Percentiles rank a stretch among this genome's conserved stretches.
Conservation (phyloP, 495 filamentous ascomycete species). For the Aspergillus baeticus region DNA sequence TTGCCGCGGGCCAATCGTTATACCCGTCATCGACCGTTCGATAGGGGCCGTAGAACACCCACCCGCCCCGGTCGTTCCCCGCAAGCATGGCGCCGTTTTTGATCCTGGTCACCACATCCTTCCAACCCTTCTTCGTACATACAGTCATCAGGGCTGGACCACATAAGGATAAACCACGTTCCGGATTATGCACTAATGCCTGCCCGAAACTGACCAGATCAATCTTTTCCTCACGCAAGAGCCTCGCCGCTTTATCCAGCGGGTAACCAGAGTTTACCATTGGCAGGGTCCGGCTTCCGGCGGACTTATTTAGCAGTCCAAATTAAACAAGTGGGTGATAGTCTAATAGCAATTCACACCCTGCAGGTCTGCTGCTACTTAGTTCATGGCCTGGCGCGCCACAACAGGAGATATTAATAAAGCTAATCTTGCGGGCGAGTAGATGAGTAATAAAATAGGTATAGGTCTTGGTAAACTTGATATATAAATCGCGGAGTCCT, state of each 20-base stretch:
- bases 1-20: slow-evolving; percentile 24
- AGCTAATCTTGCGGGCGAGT: too few species aligned
- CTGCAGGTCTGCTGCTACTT: slow-evolving; percentile 4
- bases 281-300: slow-evolving; percentile 41
- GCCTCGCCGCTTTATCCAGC: slow-evolving; percentile 42
- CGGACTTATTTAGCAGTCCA: slow-evolving; percentile 39
- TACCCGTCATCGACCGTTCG: slow-evolving; percentile 13
- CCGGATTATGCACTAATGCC: slow-evolving; percentile 25
- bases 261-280: slow-evolving; percentile 52
- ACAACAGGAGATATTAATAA: too few species aligned
- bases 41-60: slow-evolving; percentile 17
- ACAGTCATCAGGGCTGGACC: too few species aligned
- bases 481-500: too few species aligned
- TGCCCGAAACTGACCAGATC: slow-evolving; percentile 52
- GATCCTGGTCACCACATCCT: slow-evolving; percentile 17
- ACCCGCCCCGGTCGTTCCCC: slow-evolving; percentile 10
- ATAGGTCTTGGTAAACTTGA: too few species aligned
- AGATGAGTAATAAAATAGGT: too few species aligned
- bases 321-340: slow-evolving; percentile 43
- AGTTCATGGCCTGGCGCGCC: too few species aligned
- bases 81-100: slow-evolving; percentile 8
- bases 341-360: slow-evolving; percentile 23
- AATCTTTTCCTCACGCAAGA: slow-evolving; percentile 43
- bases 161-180: too few species aligned
- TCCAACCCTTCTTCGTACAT: too few species aligned